Conservation (phyloP, 2,329 filamentous ascomycete genomes). For the Berkeleyomyces rouxiae region DNA sequence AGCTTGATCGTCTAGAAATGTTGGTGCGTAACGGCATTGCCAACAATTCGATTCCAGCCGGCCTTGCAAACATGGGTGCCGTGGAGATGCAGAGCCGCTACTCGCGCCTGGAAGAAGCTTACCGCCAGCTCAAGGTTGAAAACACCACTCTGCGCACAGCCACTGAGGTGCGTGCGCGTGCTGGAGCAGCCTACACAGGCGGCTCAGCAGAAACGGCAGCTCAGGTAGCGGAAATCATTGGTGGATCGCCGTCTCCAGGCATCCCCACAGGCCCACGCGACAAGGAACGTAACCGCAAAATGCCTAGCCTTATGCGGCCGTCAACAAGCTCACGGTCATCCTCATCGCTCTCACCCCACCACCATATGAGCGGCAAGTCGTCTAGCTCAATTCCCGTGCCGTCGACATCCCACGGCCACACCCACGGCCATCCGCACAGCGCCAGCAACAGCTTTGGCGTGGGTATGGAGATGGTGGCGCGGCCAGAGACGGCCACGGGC, state of each 20-base stretch:
- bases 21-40: slow-evolving; percentile 52
- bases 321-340: slow-evolving; percentile 20
- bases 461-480: slow-evolving; percentile 10
- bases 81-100: slow-evolving; percentile 31
- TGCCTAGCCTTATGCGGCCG: slow-evolving; percentile 17
- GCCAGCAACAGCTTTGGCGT: slow-evolving; percentile 10
- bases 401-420: slow-evolving; percentile 3
- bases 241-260: slow-evolving; percentile 35
- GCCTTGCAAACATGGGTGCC: slow-evolving; percentile 10
- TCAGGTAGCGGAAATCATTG: slow-evolving; percentile 13
- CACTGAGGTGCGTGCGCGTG: slow-evolving; percentile 38
- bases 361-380: neutral
- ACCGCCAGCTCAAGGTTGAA: slow-evolving; percentile 46
- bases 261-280: slow-evolving; percentile 38
- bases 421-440: slow-evolving; percentile 13
- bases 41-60: slow-evolving; percentile 27
- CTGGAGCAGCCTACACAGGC: slow-evolving; percentile 23
- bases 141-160: slow-evolving; percentile 52
- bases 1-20: slow-evolving; percentile 72
- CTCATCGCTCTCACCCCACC: slow-evolving; percentile 14
- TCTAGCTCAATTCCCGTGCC: slow-evolving; percentile 7
- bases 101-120: slow-evolving; percentile 41
- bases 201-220: slow-evolving; percentile 20
- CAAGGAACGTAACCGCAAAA: slow-evolving; percentile 22
- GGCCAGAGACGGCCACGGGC: slow-evolving; percentile 14